Evolutionary conservation across 257 asterid genomes (phyloP), one percentile per base, ranked within the genome.

Genomic region (Solanum tarijense): DNA sequence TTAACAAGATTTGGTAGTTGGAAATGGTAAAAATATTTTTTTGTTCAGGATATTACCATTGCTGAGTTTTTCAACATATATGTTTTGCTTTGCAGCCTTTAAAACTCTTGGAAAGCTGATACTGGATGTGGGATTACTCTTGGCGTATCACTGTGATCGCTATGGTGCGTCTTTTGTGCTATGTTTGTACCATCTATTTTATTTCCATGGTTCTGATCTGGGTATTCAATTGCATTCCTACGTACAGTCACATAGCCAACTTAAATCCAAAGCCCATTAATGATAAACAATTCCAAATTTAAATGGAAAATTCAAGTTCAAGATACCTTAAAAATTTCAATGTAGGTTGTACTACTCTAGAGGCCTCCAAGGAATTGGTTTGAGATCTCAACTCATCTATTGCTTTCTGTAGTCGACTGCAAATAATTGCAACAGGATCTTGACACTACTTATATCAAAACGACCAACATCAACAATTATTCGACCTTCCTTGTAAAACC

Each of bases 151-250:
- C 89, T 96, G 99, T 84, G 99, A 96, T 90, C 91, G 84, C 52
- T 96, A 93, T 84, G 95, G 99, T 95, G 86, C 89, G 95, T 89
- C 81, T 83, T 60, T 88, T 35, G 12, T 82, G 83, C 23, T 48
- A 76, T 25, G 55, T 90, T 55, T 75, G 32, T 5, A 38, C 58
- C 83, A 75, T 38, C 32, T 75, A 75, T 75, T 38, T 75, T 36
- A 21, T 21, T 35, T 75, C 58, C 83, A 36, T 75, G 20, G 21
- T 75, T 75, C 32, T 75, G 34, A 12, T 89, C 87, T 31, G 99
- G 99, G 89, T 95, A 93, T 89, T 96, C 96, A 88, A 93, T 93
- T 86, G 91, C 94, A 90, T 96, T 97, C 91, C 99, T 97, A 98
- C 91, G 88, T 31, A 68, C 60, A 91, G 83, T 82, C 79, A 83